Evolutionary conservation across 1,284 basidiomycete species (phyloP).

Genomic region (Pseudozyma tsukubaensis): DNA sequence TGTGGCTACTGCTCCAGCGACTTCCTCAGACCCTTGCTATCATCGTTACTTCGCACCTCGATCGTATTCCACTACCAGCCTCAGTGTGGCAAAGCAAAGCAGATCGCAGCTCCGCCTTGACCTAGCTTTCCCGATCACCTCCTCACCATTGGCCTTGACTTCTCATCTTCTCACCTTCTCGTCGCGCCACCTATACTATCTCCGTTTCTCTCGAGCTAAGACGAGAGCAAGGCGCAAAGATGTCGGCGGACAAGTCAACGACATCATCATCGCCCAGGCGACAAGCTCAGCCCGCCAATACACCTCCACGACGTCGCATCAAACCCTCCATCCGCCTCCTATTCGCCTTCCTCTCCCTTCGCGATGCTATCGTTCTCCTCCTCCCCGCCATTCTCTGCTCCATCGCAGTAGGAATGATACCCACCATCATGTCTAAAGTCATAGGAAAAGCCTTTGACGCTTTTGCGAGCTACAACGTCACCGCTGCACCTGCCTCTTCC

Average conservation of each 20-base stretch:
- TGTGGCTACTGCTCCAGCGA: no score
- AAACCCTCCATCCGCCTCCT: constrained; percentile 51
- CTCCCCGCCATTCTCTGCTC: constrained; percentile 80
- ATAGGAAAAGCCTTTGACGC: constrained; percentile 86
- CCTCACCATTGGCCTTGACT: background rate
- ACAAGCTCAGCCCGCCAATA: background rate
- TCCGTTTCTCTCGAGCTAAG: no score
- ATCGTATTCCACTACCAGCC: no score
- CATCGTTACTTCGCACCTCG: no score
- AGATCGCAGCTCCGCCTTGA: no score
- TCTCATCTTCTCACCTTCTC: background rate
- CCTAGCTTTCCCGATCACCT: no score
- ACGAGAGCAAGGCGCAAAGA: background rate
- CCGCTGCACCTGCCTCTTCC: constrained; percentile 70
- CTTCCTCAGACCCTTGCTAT: no score
- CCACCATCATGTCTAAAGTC: constrained; percentile 91
- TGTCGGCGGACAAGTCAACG: background rate
- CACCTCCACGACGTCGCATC: constrained; percentile 1
- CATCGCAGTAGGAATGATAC: constrained; percentile 79
- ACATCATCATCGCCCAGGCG: background rate
- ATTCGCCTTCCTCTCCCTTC: constrained; percentile 45
- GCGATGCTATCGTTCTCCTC: constrained; percentile 68
- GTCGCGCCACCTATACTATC: no score
- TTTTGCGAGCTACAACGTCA: constrained; percentile 74
- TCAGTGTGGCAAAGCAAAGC: no score